These are phyloP conservation scores for Vanrija sp. DNA, from an alignment of 1,284 basidiomycete genomes.

Conservation along the genomic window DNA sequence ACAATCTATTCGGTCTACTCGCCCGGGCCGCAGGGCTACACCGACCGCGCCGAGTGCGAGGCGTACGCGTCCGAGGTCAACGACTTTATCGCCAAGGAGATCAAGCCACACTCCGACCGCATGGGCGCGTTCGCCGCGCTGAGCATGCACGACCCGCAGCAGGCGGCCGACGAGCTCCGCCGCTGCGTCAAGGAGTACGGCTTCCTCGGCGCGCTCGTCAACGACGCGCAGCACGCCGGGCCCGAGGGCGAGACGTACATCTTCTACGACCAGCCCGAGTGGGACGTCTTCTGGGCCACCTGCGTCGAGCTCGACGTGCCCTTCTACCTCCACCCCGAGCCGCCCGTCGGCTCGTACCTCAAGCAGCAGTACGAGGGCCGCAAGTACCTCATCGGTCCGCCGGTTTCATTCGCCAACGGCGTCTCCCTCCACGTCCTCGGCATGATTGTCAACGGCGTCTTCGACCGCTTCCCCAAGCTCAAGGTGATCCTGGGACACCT, in stretches of 20 bases:
- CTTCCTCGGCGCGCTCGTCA: constrained; percentile 30
- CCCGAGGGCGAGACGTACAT: constrained; percentile 22
- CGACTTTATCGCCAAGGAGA: constrained; percentile 26
- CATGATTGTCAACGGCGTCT: constrained; percentile 45
- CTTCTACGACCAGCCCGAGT: constrained; percentile 33
- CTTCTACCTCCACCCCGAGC: constrained; percentile 45
- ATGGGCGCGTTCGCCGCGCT: constrained; percentile 43
- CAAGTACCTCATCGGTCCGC: constrained; percentile 40
- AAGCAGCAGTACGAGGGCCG: constrained; percentile 38
- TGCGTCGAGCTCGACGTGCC: constrained; percentile 41
- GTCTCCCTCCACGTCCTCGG: constrained; percentile 41
- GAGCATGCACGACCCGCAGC: constrained; percentile 42
- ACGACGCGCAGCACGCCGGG: constrained; percentile 30
- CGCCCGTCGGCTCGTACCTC: constrained; percentile 37
- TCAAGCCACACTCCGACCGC: constrained; percentile 31
- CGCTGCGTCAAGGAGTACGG: constrained; percentile 37
- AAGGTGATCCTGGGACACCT: constrained; percentile 46
- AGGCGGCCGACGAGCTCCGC: constrained; percentile 35
- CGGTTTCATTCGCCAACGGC: constrained; percentile 41
- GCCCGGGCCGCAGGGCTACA: constrained; percentile 16
- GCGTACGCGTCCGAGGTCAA: constrained; percentile 17
- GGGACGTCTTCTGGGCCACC: constrained; percentile 37
- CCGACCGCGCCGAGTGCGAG: constrained; percentile 18
- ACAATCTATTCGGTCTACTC: constrained; percentile 22
- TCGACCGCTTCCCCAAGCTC: constrained; percentile 45